Base-by-base conservation (phyloP, 208 protist genomes). In the Blastocrithidia nonstop region DNA sequence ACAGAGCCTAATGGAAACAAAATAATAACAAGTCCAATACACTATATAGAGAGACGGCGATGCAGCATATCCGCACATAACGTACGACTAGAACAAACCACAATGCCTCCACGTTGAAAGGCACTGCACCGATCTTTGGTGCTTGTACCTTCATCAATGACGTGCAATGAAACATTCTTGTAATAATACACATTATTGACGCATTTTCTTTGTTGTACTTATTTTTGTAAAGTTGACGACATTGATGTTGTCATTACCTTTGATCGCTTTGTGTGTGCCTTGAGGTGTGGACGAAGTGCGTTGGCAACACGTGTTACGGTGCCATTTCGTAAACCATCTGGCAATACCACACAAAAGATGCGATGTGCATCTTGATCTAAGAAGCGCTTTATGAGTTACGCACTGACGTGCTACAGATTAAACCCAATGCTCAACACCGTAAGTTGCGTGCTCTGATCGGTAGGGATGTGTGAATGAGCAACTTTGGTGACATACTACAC, bases 271-370 rank as follows among this genome's bases (percentile, higher is more conserved):
- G 29, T 35, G 29, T 35, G 29, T 35, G 29, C 11, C 29, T 11
- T 35, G 29, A 73, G 29, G 4, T 62, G 52, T 6, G 37, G 38
- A 9, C 26, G 31, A 20, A 76, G 29, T 25, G 94, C 65, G n/a
- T 57, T 37, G 35, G 96, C 93, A 35, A 82, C 76, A 9, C 77
- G 80, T 25, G 38, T 61, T 3, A 98, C 66, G 42, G 92, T 92
- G 27, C 91, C 92, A 20, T 76, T 95, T 1, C 35, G 36, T 5
- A 66, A 31, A 6, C 90, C 76, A 5, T 98, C 61, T 29, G 98
- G 98, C 11, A 96, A 76, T 1, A 98, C 80, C 9, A 98, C 76
- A 11, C 69, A 41, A 15, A 70, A 57, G 36, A 83, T 57, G n/a
- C n/a, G n/a, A 19, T 51, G 37, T 6, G 53, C 62, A 8, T 49